Evolutionary conservation across 805 yeast genomes (phyloP).

Genomic region (Millerago galiae): DNA sequence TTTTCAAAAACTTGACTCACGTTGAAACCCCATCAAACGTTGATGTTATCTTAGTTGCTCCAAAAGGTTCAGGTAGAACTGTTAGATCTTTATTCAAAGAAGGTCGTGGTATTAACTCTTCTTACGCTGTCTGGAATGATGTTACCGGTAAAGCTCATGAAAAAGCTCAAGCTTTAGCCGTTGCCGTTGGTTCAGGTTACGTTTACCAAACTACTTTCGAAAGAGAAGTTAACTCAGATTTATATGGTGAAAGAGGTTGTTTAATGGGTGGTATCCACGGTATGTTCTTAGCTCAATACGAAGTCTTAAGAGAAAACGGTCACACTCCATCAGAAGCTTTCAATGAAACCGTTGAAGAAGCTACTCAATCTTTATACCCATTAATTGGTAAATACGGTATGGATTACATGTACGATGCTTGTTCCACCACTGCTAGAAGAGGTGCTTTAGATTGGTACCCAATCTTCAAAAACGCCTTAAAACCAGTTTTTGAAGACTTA

Average conservation of each 20-base stretch:
- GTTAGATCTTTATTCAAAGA: constrained; percentile 99
- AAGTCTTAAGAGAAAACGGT: constrained; percentile 98
- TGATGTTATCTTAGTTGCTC: constrained; percentile 98
- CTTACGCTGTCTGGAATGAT: constrained; percentile 99
- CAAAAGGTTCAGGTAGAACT: constrained; percentile 99
- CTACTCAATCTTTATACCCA: constrained; percentile 99
- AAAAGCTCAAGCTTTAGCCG: constrained; percentile 97
- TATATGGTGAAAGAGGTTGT: constrained; percentile 99
- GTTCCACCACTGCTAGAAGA: constrained; percentile 99
- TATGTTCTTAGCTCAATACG: constrained; percentile 99
- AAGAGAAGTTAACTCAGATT: constrained; percentile 97
- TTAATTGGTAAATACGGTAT: constrained; percentile 98
- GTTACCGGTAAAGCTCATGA: constrained; percentile 99
- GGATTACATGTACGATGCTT: constrained; percentile 99
- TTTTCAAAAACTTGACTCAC: constrained; percentile 93
- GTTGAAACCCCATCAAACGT: constrained; percentile 93
- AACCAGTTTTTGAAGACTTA: constrained; percentile 96
- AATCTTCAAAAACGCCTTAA: constrained; percentile 95
- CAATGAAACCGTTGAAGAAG: constrained; percentile 99
- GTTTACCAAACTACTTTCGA: constrained; percentile 99
- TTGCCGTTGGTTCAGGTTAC: constrained; percentile 99
- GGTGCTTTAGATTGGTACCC: constrained; percentile 99
- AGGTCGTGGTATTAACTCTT: constrained; percentile 99
- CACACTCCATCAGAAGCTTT: constrained; percentile 99
- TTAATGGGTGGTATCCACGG: constrained; percentile 99